Base-by-base conservation (phyloP, 257 asterid species). In the Ajuga chamaepitys region DNA sequence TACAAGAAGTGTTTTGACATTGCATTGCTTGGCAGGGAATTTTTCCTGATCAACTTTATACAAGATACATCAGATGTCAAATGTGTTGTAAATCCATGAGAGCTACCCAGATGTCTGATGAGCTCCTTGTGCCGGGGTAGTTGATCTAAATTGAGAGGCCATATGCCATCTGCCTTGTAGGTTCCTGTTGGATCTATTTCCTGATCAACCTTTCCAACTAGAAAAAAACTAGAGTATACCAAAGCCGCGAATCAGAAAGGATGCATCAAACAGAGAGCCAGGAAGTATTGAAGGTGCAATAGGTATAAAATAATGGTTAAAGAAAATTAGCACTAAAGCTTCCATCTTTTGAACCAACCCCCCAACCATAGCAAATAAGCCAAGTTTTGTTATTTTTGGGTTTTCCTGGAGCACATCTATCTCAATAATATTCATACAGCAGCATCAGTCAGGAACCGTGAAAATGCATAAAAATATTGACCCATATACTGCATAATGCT, bases 11-110 rank as follows among this genome's bases (percentile, higher is more conserved):
- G 78, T 58, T 71, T 83, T 58, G 81, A 34, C 55, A 74, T 28
- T 28, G 75, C 82, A 47, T 77, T 82, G 54, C 64, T 17, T 8
- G 83, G 64, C 25, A 12, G 63, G 62, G 68, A 71, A 67, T 70
- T 65, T 76, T 73, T 78, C 65, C 61, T 70, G 51, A 54, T 72
- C 69, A 38, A 74, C 88, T 75, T 85, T 70, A 94, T 81, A 78
- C 91, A 81, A 47, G 99, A 83, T 58, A 90, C 70, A 51, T 82
- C 89, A 67, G 97, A 90, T 63, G 81, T 56, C 90, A 86, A 32
- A 57, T 25, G 28, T 45, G 58, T 48, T 22, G 64, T 41, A 45
- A 77, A 64, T 47, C 75, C 77, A 67, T 14, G 28, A 18, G 86
- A 77, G 75, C 80, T 80, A 78, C 83, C 77, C 41, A 86, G 71